These are phyloP conservation scores for Eustoma russellianum DNA, from an alignment of 257 asterid species.

Conservation along the genomic window DNA sequence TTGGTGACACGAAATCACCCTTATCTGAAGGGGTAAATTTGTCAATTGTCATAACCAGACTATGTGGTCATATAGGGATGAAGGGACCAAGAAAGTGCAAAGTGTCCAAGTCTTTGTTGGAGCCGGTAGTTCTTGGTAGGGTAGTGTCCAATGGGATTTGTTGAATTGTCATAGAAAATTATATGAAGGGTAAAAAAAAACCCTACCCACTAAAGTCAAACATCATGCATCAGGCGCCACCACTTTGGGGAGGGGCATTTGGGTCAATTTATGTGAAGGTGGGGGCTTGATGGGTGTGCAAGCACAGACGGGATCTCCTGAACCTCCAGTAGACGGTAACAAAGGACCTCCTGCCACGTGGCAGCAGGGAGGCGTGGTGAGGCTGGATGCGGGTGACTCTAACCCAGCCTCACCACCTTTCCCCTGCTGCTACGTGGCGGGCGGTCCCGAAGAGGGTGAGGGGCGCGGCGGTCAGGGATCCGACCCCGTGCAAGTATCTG, in stretches of 20 bases:
- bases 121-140: constrained; percentile 14
- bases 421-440: no score
- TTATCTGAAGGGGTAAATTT: constrained; percentile 12
- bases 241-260: constrained; percentile 21
- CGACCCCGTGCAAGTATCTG: constrained; percentile 12
- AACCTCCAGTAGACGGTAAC: no score
- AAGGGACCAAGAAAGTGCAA: constrained; percentile 15
- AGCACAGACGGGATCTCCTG: no score
- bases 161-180: not conserved
- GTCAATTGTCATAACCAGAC: constrained; percentile 4
- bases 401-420: no score
- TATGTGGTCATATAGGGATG: not conserved
- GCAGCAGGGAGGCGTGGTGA: no score
- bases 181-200: not conserved
- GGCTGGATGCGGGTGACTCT: no score
- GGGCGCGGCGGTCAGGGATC: no score
- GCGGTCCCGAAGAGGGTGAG: no score
- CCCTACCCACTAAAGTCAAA: constrained; percentile 11
- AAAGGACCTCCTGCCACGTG: no score
- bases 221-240: not conserved
- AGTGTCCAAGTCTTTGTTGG: constrained; percentile 19
- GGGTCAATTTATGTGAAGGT: constrained; percentile 14
- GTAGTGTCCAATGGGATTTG: constrained; percentile 12
- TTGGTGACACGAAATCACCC: constrained; percentile 20
- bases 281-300: not conserved